Conservation (phyloP, 352 stramenopile genomes). For the Phytophthora citricola region DNA sequence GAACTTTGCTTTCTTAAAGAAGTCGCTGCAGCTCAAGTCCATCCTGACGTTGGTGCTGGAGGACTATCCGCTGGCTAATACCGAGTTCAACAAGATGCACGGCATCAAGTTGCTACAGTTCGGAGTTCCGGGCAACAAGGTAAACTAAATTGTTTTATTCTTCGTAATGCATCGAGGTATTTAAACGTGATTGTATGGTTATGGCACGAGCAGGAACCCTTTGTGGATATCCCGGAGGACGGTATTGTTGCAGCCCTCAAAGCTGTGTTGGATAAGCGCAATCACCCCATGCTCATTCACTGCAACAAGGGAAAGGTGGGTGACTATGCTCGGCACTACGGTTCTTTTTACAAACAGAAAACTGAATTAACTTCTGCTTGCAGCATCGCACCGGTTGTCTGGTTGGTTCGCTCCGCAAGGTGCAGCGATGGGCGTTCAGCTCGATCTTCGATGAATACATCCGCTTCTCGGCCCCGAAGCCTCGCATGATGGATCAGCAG, state of each 20-base stretch:
- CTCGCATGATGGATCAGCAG: conserved; percentile 90
- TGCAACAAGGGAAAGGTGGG: conserved; percentile 89
- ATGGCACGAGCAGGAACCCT: conserved; percentile 61
- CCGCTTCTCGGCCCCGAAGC: conserved; percentile 84
- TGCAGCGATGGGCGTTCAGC: conserved; percentile 85
- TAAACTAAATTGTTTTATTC: conserved; percentile 4
- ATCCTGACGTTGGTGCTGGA: conserved; percentile 89
- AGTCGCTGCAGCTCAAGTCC: conserved; percentile 75
- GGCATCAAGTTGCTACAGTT: conserved; percentile 86
- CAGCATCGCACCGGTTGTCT: conserved; percentile 85
- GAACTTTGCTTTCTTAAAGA: conserved; percentile 87
- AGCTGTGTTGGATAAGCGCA: conserved; percentile 82
- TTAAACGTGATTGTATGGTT: not conserved
- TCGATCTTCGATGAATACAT: conserved; percentile 90
- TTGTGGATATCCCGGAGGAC: conserved; percentile 87
- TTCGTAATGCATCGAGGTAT: not conserved
- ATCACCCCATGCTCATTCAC: conserved; percentile 90
- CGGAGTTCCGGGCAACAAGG: conserved; percentile 88
- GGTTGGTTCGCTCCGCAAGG: conserved; percentile 79
- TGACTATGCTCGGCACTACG: not conserved
- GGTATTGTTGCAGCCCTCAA: conserved; percentile 79
- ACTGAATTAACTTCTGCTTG: conserved; percentile 1
- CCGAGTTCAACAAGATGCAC: conserved; percentile 82
- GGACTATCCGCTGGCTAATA: conserved; percentile 87
- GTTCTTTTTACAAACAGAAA: not conserved